Percentiles rank a stretch among this genome's conserved stretches.
phyloP scores from a whole-genome alignment of 208 protist genomes.

The Novymonas esmeraldas region DNA sequence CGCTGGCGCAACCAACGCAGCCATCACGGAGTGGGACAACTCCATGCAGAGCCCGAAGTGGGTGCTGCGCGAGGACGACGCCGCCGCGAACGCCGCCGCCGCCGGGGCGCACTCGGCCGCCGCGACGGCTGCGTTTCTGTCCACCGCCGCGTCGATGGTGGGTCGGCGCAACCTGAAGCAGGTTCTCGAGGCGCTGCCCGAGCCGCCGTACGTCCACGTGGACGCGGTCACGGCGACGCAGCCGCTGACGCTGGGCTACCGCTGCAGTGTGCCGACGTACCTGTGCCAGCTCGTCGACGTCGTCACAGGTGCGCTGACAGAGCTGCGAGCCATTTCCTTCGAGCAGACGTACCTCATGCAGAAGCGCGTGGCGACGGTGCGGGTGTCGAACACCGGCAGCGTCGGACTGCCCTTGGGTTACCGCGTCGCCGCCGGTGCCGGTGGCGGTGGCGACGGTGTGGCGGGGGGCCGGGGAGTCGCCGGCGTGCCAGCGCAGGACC shows the following conservation, averaged over 20 bases:
- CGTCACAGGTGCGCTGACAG: neutral
- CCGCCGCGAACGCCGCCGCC: slow-evolving; percentile 9
- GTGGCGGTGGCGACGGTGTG: no score
- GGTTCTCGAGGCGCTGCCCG: slow-evolving; percentile 74
- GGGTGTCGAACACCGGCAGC: slow-evolving; percentile 87
- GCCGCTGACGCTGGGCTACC: slow-evolving; percentile 63
- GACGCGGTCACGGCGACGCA: slow-evolving; percentile 46
- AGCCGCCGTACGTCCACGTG: slow-evolving; percentile 60
- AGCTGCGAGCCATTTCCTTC: slow-evolving; percentile 72
- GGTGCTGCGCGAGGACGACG: slow-evolving; percentile 51
- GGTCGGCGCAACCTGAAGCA: slow-evolving; percentile 71
- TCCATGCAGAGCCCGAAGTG: slow-evolving; percentile 60
- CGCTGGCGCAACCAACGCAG: slow-evolving; percentile 11
- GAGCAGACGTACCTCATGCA: slow-evolving; percentile 95
- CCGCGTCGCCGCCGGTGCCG: slow-evolving; percentile 1
- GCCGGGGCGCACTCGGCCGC: slow-evolving; percentile 9
- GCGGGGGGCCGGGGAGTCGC: no score
- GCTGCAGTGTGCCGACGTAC: slow-evolving; percentile 72
- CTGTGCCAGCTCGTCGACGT: slow-evolving; percentile 28
- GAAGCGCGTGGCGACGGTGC: slow-evolving; percentile 69
- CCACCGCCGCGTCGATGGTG: slow-evolving; percentile 20
- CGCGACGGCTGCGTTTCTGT: slow-evolving; percentile 24
- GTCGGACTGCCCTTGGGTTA: slow-evolving; percentile 81
- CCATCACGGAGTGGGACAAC: slow-evolving; percentile 70
- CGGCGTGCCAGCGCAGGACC: neutral